Conservation (phyloP, 805 yeast genomes). For the Lachancea nothofagi region DNA sequence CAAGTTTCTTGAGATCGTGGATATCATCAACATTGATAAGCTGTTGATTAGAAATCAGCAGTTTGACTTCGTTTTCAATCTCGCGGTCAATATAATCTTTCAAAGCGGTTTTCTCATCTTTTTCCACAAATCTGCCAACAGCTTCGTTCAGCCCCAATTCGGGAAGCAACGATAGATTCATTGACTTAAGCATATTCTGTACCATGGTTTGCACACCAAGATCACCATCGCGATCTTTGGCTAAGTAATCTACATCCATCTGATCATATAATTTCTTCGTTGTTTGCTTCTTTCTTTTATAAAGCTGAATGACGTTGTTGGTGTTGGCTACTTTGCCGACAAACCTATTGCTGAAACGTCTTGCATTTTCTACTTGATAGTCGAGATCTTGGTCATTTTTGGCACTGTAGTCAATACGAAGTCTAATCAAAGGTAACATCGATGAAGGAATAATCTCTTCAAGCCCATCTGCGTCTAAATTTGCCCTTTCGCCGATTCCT, state of each 20-base stretch:
- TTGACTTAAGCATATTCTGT: slow-evolving; percentile 53
- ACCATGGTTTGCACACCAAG: slow-evolving; percentile 59
- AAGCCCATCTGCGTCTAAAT: slow-evolving; percentile 17
- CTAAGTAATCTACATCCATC: slow-evolving; percentile 15
- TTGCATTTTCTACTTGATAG: slow-evolving; percentile 84
- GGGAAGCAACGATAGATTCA: slow-evolving; percentile 63
- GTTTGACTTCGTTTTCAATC: slow-evolving; percentile 45
- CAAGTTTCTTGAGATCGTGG: slow-evolving; percentile 40
- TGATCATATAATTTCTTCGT: slow-evolving; percentile 13
- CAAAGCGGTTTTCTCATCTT: slow-evolving; percentile 73
- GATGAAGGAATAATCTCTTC: slow-evolving; percentile 5
- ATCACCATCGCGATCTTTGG: slow-evolving; percentile 31
- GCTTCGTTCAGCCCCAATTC: slow-evolving; percentile 72
- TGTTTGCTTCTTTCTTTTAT: slow-evolving; percentile 39
- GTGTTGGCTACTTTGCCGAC: slow-evolving; percentile 88
- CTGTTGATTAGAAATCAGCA: slow-evolving; percentile 42
- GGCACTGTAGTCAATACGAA: slow-evolving; percentile 84
- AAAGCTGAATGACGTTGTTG: slow-evolving; percentile 75
- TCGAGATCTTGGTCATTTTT: slow-evolving; percentile 38
- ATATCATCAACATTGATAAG: slow-evolving; percentile 35
- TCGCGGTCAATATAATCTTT: slow-evolving; percentile 57
- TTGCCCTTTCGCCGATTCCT: slow-evolving; percentile 43
- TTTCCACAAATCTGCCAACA: slow-evolving; percentile 64
- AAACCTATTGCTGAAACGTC: slow-evolving; percentile 83
- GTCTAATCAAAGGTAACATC: slow-evolving; percentile 65